Evolutionary conservation across 306 rosid genomes (phyloP), one percentile per base, ranked within the genome.

Genomic region (Benincasa hispida): DNA sequence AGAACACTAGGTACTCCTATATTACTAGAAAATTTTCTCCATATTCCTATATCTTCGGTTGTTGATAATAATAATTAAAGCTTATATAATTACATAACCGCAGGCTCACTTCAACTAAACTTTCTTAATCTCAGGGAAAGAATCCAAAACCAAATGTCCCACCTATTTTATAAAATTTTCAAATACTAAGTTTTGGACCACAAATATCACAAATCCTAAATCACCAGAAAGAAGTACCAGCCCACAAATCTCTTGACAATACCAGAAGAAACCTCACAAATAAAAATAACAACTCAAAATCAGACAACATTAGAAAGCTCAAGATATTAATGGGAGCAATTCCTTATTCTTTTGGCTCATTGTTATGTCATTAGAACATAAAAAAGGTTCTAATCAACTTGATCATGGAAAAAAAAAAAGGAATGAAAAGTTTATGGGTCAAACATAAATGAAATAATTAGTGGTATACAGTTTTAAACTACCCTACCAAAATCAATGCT

Each of bases 401-500:
- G 60, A 50, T 50, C 45, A 19, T 17, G 37, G 15, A 72, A 50
- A 2, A 42, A 42, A 42, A 11, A 42, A 42, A 45, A 3, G 50
- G 51, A 45, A 45, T 12, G 73, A 37, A 5, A 50, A 48, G 60
- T 30, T 28, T 34, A 30, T 37, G 24, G 55, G 65, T 57, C 67
- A 58, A 74, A 24, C 78, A 75, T 55, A 15, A 60, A 60, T 48
- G 28, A 74, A 57, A 81, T 72, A 80, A 79, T 79, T 81, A 78
- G 90, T 82, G 86, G 86, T 89, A 83, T 91, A 84, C 92, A 86
- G 76, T 53, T 53, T 84, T 47, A 82, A 85, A 86, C 76, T 78
- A 91, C 74, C 82, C 79, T 77, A 78, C 83, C 89, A 76, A 84
- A 83, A 59, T 79, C 86, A 81, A 51, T 68, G 77, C 84, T 79